These are phyloP conservation scores for Cercospora beticola DNA, from an alignment of 2,329 filamentous ascomycete genomes.

Conservation along the genomic window DNA sequence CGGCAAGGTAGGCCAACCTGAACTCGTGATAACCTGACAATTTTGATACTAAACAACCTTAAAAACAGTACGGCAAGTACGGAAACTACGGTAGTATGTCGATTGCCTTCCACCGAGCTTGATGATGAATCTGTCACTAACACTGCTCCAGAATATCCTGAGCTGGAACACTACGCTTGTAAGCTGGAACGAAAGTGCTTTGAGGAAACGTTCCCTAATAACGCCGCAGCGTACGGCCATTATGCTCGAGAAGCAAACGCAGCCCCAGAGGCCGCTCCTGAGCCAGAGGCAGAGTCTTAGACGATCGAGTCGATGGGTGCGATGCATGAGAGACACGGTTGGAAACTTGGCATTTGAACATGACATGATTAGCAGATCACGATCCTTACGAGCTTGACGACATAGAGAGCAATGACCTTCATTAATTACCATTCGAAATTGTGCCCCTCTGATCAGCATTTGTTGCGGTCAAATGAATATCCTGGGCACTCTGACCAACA, in stretches of 20 bases:
- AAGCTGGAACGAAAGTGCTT: too few species aligned
- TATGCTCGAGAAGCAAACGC: neutral
- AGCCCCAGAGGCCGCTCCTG: slow-evolving; percentile 5
- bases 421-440: neutral
- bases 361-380: neutral
- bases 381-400: slow-evolving; percentile 11
- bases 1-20: too few species aligned
- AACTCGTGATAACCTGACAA: too few species aligned
- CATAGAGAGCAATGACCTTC: slow-evolving; percentile 8
- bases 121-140: neutral
- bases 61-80: neutral
- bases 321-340: neutral
- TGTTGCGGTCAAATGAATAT: neutral
- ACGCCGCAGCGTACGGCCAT: neutral
- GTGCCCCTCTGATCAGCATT: neutral
- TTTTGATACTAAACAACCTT: neutral
- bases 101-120: too few species aligned
- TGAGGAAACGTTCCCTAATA: too few species aligned
- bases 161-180: neutral
- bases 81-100: neutral
- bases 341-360: neutral
- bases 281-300: slow-evolving; percentile 2
- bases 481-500: neutral
- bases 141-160: neutral
- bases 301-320: too few species aligned